phyloP scores from a whole-genome alignment of 768 basidiomycete species.

The Psilocybe azurescens region DNA sequence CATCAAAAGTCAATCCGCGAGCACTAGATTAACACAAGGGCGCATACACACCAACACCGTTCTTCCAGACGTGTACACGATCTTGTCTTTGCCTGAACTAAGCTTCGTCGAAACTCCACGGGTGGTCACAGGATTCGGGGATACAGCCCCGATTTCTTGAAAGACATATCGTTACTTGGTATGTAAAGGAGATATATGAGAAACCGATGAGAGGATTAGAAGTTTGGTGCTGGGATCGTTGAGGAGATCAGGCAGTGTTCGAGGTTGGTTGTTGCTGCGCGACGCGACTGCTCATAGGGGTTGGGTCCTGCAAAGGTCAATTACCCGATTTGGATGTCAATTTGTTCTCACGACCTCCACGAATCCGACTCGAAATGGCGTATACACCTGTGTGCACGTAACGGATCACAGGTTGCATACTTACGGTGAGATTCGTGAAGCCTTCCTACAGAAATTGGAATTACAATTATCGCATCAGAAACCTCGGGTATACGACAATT shows the following conservation, averaged over 20 bases:
- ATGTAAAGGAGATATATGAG: neutral
- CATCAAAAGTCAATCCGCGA: neutral
- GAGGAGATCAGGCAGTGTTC: slow-evolving; percentile 4
- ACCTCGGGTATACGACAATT: neutral
- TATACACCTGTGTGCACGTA: too few species aligned
- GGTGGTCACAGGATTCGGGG: slow-evolving; percentile 63
- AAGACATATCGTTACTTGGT: slow-evolving; percentile 37
- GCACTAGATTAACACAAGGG: neutral
- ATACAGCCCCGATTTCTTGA: slow-evolving; percentile 52
- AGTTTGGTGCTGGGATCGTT: slow-evolving; percentile 15
- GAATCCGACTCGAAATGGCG: too few species aligned
- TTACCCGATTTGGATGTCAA: slow-evolving; percentile 1
- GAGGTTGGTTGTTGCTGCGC: slow-evolving; percentile 22
- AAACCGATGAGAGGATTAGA: slow-evolving; percentile 4
- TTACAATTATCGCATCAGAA: too few species aligned
- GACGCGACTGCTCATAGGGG: slow-evolving; percentile 24
- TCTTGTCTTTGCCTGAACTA: slow-evolving; percentile 66
- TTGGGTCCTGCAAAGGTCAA: neutral
- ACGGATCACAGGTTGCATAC: too few species aligned
- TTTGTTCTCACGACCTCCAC: neutral
- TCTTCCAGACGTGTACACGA: slow-evolving; percentile 86
- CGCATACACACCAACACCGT: slow-evolving; percentile 75
- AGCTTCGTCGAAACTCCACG: slow-evolving; percentile 40
- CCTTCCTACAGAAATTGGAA: too few species aligned
- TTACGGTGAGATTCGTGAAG: too few species aligned